Base-by-base conservation (phyloP, 2,329 filamentous ascomycete genomes). In the Trichoderma sp. region DNA sequence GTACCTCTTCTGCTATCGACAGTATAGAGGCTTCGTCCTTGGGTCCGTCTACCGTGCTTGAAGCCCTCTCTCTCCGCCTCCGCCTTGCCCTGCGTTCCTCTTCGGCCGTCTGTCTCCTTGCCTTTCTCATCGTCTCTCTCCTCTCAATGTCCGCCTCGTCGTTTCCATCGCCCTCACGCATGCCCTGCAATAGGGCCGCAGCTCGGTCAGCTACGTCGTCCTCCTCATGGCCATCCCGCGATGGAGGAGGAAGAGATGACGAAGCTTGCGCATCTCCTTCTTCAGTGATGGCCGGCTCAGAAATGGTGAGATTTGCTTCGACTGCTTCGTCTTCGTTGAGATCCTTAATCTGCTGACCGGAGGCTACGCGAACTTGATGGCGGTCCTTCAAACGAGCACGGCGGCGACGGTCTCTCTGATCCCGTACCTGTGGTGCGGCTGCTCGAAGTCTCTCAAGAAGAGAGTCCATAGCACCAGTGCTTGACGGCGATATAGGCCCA, bases 381-480 rank as follows among this genome's bases (percentile, higher is more conserved):
- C 90, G 87, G 76, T 97, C 94, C 86, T 97, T 96, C 74, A 98
- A 86, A 66, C 95, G 87, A 49, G 94, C 94, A 73, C 95, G 89
- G 69, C 95, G 89, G 71, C 96, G 89, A 74, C 94, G 89, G 79
- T 98, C 96, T 76, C 95, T 88, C 79, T 96, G 91, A 78, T 97
- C 94, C 78, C 92, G 87, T 32, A 92, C 89, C 81, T 97, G 93
- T 34, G 96, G 95, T 68, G 94, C 95, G 1, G 96, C 96, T 68
- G 94, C 94, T 69, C 96, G 91, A 68, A 99, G 84, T 81, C 98
- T 98, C 87, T 97, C 93, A 59, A 99, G 87, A 28, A 99, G 83
- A 51, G 91, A 93, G 81, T 99, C 96, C 94, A 99, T 98, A 64
- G 94, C 96, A 66, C 95, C 96, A 7, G 93, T 93, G 68, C 88